Evolutionary conservation across 129 eudicot genomes (phyloP).

Genomic region (Heracleum sosnowskyi): DNA sequence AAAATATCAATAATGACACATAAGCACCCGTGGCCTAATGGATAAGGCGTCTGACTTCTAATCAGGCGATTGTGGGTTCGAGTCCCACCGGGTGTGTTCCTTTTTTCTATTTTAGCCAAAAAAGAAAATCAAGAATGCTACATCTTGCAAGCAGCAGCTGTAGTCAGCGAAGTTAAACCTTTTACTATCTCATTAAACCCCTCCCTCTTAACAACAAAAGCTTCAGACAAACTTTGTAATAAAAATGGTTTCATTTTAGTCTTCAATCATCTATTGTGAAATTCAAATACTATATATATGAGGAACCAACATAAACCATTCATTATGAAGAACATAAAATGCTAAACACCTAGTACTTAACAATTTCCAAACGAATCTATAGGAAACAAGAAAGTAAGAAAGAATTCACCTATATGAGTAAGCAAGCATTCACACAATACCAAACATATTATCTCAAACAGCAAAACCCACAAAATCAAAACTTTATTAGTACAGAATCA

Average conservation of each 20-base stretch:
- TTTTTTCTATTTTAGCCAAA: no score
- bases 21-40: slow-evolving; percentile 97
- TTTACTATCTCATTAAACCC: not conserved
- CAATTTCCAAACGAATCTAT: not conserved
- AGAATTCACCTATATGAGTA: not conserved
- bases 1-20: slow-evolving; percentile 15
- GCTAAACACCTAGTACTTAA: not conserved
- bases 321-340: no score
- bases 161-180: not conserved
- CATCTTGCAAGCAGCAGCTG: not conserved
- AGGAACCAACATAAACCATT: not conserved
- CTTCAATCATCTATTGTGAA: not conserved
- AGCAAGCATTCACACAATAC: not conserved
- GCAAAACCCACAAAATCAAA: not conserved
- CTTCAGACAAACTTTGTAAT: not conserved
- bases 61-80: slow-evolving; percentile 99
- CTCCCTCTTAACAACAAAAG: not conserved
- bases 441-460: not conserved
- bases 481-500: not conserved
- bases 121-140: no score
- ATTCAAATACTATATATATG: not conserved
- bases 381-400: not conserved
- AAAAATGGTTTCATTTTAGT: not conserved
- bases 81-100: slow-evolving; percentile 88
- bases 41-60: slow-evolving; percentile 99